Evolutionary conservation across 257 asterid genomes (phyloP).

Genomic region (Solanum paucissectum): DNA sequence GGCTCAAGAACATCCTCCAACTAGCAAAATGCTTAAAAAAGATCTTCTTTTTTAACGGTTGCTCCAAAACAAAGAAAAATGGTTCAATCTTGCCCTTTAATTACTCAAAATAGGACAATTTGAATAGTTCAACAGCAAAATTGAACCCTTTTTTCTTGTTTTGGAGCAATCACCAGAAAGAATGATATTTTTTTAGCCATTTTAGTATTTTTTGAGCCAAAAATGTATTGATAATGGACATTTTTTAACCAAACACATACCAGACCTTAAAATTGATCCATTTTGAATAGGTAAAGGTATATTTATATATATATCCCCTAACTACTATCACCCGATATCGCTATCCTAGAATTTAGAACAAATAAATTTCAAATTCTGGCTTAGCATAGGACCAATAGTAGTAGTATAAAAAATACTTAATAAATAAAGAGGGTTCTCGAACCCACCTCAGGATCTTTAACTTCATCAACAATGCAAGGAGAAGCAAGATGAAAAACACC

Average conservation of each 20-base stretch:
- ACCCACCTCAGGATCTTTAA: slow-evolving; percentile 63
- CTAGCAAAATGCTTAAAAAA: background rate
- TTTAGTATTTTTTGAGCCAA: background rate
- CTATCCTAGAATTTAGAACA: background rate
- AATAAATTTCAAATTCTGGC: background rate
- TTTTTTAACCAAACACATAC: background rate
- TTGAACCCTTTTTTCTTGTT: background rate
- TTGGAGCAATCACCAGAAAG: background rate
- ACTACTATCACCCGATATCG: background rate
- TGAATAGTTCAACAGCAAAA: background rate
- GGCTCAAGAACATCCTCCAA: background rate
- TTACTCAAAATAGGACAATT: background rate
- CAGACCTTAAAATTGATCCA: no score
- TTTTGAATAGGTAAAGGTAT: no score
- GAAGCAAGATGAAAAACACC: slow-evolving; percentile 84
- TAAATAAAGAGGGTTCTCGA: background rate
- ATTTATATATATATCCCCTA: no score
- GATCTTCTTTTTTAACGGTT: background rate
- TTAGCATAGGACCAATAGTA: background rate
- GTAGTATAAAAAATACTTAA: background rate
- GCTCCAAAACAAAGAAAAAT: background rate
- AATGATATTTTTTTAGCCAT: background rate
- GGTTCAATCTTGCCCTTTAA: background rate
- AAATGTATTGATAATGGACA: background rate
- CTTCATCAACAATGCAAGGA: slow-evolving; percentile 49